Percentiles rank a stretch among this genome's conserved stretches.
Conservation (phyloP, 2,329 filamentous ascomycete genomes). For the Neonectria hederae region DNA sequence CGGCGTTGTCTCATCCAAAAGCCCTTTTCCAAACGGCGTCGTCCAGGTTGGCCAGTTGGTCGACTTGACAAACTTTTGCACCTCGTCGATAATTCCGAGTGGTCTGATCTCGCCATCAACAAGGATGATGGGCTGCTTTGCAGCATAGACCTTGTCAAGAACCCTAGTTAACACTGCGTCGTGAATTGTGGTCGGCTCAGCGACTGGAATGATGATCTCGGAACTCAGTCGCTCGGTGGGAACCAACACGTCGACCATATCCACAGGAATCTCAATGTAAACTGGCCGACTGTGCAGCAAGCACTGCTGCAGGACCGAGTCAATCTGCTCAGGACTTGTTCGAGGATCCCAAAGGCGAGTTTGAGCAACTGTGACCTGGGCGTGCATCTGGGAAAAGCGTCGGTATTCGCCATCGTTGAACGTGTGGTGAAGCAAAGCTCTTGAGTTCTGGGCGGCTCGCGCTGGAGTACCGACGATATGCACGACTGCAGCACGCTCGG, state of each 20-base stretch:
- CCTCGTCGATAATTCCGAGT: slow-evolving; percentile 51
- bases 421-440: slow-evolving; percentile 61
- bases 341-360: slow-evolving; percentile 53
- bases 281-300: slow-evolving; percentile 63
- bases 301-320: slow-evolving; percentile 59
- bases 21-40: slow-evolving; percentile 59
- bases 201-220: slow-evolving; percentile 34
- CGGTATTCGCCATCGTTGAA: slow-evolving; percentile 64
- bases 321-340: slow-evolving; percentile 60
- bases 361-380: slow-evolving; percentile 60
- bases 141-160: slow-evolving; percentile 53
- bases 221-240: slow-evolving; percentile 32
- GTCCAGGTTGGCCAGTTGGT: slow-evolving; percentile 60
- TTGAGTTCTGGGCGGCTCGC: slow-evolving; percentile 53
- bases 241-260: slow-evolving; percentile 56
- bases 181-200: slow-evolving; percentile 30
- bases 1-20: slow-evolving; percentile 57
- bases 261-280: slow-evolving; percentile 64
- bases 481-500: slow-evolving; percentile 64
- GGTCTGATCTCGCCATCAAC: slow-evolving; percentile 61
- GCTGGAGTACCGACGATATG: slow-evolving; percentile 66
- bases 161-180: slow-evolving; percentile 47
- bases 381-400: slow-evolving; percentile 60
- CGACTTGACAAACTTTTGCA: slow-evolving; percentile 53
- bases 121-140: slow-evolving; percentile 60